Percentiles rank a stretch among this genome's conserved stretches.
These are phyloP conservation scores for Bruguiera parviflora DNA, from an alignment of 345 rosid genomes.

Conservation along the genomic window DNA sequence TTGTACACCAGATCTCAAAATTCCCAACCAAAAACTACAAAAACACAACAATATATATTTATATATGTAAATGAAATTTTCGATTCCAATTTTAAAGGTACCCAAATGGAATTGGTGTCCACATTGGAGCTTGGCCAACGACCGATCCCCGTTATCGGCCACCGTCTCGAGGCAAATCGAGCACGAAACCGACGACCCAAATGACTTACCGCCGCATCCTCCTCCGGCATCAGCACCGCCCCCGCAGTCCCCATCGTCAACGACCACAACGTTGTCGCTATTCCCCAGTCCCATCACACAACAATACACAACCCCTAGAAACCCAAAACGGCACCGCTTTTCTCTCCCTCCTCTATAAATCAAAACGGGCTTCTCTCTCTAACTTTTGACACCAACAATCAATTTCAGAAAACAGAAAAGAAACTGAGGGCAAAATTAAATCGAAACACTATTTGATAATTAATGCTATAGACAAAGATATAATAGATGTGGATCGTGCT, in stretches of 20 bases:
- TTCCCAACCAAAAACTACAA: not conserved
- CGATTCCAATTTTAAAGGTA: constrained; percentile 23
- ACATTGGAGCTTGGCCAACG: constrained; percentile 98
- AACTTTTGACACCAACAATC: too few species aligned
- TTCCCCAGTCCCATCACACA: constrained; percentile 70
- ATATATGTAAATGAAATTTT: not conserved
- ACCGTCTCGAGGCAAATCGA: constrained; percentile 96
- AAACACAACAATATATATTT: not conserved
- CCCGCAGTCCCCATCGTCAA: constrained; percentile 49
- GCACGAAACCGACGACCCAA: constrained; percentile 63
- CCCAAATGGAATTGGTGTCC: constrained; percentile 94
- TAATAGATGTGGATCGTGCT: too few species aligned
- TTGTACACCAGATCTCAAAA: constrained; percentile 27
- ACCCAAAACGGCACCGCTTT: too few species aligned
- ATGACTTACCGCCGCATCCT: constrained; percentile 42
- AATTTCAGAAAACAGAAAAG: too few species aligned
- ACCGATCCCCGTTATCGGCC: constrained; percentile 71
- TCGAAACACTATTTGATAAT: too few species aligned
- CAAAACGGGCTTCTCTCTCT: too few species aligned
- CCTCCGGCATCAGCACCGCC: constrained; percentile 38
- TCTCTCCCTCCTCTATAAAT: too few species aligned
- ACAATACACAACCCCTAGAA: not conserved
- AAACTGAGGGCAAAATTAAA: too few species aligned
- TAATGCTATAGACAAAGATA: too few species aligned
- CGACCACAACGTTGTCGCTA: constrained; percentile 44